A percentile compares a stretch with the other conserved stretches of the same genome.
These are phyloP conservation scores for Boletus reticuloceps DNA, from an alignment of 768 basidiomycete genomes.

Conservation along the genomic window DNA sequence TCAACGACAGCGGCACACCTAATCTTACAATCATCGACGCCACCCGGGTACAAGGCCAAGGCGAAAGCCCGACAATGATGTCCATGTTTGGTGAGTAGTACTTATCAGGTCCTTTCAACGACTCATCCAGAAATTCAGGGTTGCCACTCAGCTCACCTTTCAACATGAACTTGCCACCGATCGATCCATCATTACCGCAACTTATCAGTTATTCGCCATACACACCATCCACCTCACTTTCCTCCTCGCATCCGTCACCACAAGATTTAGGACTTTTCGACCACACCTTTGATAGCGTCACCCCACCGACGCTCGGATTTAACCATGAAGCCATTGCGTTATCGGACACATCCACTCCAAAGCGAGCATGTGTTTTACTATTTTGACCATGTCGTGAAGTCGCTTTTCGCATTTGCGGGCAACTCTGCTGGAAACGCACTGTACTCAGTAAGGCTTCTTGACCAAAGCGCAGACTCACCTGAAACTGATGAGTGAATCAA, in stretches of 20 bases:
- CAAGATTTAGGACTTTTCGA: constrained; percentile 33
- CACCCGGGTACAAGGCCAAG: constrained; percentile 9
- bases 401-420: constrained; percentile 65
- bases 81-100: constrained; percentile 28
- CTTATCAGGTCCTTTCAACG: background rate
- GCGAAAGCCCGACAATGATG: constrained; percentile 27
- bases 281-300: constrained; percentile 33
- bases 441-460: constrained; percentile 52
- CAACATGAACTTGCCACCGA: constrained; percentile 24
- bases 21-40: constrained; percentile 23
- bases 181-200: constrained; percentile 29
- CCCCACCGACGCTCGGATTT: constrained; percentile 31
- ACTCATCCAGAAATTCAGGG: constrained; percentile 19
- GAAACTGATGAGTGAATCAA: constrained; percentile 12
- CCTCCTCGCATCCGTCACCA: constrained; percentile 35
- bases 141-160: constrained; percentile 32
- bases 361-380: constrained; percentile 69
- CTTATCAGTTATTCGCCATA: constrained; percentile 31
- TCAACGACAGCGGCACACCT: constrained; percentile 20
- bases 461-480: constrained; percentile 1
- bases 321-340: constrained; percentile 22
- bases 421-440: constrained; percentile 62
- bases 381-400: constrained; percentile 66
- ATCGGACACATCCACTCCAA: constrained; percentile 43
- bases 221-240: constrained; percentile 32